phyloP scores from a whole-genome alignment of 225 moss, liverwort and hornwort species.

The Antitrichia curtipendula region DNA sequence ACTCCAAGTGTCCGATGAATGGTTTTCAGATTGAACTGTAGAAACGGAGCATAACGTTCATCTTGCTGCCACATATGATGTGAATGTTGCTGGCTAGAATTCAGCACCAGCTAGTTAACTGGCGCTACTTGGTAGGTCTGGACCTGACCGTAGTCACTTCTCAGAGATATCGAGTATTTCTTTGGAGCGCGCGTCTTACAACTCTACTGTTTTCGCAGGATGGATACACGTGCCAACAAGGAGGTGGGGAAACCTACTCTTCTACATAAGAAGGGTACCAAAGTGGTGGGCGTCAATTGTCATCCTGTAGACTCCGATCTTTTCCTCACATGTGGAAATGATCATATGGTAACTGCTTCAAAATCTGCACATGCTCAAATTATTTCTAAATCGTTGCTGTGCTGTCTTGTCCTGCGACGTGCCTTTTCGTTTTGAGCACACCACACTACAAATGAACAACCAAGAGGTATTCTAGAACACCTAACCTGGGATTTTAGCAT shows the following conservation, averaged over 20 bases:
- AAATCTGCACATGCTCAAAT: not conserved
- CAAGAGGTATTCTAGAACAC: not conserved
- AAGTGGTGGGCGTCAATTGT: slow-evolving; percentile 73
- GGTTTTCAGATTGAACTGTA: not conserved
- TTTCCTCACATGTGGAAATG: slow-evolving; percentile 69
- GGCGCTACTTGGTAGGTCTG: not conserved
- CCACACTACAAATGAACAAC: not conserved
- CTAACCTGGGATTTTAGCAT: not conserved
- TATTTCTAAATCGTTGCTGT: not conserved
- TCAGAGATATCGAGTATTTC: not conserved
- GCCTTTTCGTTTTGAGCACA: not conserved
- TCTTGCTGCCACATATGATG: not conserved
- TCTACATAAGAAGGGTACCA: slow-evolving; percentile 67
- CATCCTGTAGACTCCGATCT: slow-evolving; percentile 67
- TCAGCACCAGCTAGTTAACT: not conserved
- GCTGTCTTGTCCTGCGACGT: not conserved
- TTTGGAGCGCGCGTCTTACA: not conserved
- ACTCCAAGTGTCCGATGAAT: too few species aligned
- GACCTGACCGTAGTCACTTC: not conserved
- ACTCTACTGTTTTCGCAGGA: slow-evolving; percentile 10
- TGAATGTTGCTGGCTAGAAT: not conserved
- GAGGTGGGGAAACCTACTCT: slow-evolving; percentile 27
- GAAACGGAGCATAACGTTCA: too few species aligned
- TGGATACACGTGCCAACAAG: slow-evolving; percentile 61
- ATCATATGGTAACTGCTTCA: slow-evolving; percentile 51